phyloP scores from a whole-genome alignment of 2,329 filamentous ascomycete species.

The Polytolypa hystricis region DNA sequence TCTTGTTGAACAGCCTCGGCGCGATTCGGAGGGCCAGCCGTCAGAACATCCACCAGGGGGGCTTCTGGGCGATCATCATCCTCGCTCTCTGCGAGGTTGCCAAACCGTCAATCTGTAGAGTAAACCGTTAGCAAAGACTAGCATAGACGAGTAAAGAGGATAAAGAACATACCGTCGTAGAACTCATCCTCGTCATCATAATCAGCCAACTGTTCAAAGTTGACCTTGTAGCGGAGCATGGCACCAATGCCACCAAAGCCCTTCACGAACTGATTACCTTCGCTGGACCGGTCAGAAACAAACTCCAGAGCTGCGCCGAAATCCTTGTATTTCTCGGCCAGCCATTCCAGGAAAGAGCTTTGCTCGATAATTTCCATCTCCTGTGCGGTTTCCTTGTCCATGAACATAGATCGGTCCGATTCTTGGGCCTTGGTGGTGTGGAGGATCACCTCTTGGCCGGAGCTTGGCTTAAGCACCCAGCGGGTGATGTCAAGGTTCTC shows the following conservation, averaged over 20 bases:
- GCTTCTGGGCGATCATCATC: slow-evolving; percentile 59
- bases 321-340: slow-evolving; percentile 96
- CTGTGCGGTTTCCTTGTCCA: slow-evolving; percentile 89
- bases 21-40: slow-evolving; percentile 37
- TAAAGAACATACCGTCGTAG: slow-evolving; percentile 52
- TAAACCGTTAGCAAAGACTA: slow-evolving; percentile 3
- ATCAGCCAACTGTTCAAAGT: slow-evolving; percentile 97
- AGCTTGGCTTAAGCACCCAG: slow-evolving; percentile 74
- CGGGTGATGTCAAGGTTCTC: slow-evolving; percentile 94
- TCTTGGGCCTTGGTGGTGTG: slow-evolving; percentile 87
- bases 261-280: slow-evolving; percentile 99
- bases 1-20: slow-evolving; percentile 21
- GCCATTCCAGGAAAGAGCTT: slow-evolving; percentile 96
- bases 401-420: slow-evolving; percentile 68
- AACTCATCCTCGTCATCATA: slow-evolving; percentile 85
- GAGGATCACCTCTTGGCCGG: slow-evolving; percentile 60
- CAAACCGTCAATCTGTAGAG: slow-evolving; percentile 69
- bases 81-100: slow-evolving; percentile 81
- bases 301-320: slow-evolving; percentile 95
- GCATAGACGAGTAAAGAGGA: not conserved
- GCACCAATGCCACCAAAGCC: slow-evolving; percentile 98
- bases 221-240: slow-evolving; percentile 97
- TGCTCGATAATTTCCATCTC: slow-evolving; percentile 92
- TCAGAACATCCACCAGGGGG: slow-evolving; percentile 43
- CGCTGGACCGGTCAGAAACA: slow-evolving; percentile 91